phyloP scores from a whole-genome alignment of 169 alveolate genomes.

The Plasmodium falciparum region DNA sequence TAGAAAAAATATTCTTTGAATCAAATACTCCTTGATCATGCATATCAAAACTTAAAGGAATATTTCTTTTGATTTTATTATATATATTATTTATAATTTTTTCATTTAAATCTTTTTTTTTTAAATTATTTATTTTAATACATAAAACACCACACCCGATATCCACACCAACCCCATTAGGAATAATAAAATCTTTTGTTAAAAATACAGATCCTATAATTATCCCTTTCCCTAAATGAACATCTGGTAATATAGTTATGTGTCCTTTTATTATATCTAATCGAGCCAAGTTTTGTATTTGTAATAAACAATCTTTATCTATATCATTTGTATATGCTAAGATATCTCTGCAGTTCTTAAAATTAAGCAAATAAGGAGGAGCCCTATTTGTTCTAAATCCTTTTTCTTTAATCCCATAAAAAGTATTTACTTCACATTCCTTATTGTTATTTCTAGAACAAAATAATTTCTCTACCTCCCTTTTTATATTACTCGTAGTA shows the following conservation, averaged over 20 bases:
- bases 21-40: constrained; percentile 69
- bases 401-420: constrained; percentile 24
- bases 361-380: constrained; percentile 59
- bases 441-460: constrained; percentile 2
- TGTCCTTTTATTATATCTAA: constrained; percentile 78
- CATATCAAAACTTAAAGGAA: constrained; percentile 71
- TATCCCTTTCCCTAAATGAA: constrained; percentile 85
- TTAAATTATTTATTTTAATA: constrained; percentile 72
- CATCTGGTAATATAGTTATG: constrained; percentile 85
- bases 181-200: constrained; percentile 77
- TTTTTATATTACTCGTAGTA: neutral
- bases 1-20: constrained; percentile 42
- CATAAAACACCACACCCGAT: constrained; percentile 83
- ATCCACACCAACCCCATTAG: constrained; percentile 85
- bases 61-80: constrained; percentile 18
- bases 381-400: constrained; percentile 13
- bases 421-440: neutral
- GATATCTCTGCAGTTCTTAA: constrained; percentile 43
- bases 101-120: constrained; percentile 54
- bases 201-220: constrained; percentile 82
- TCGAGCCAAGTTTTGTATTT: constrained; percentile 70
- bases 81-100: constrained; percentile 44
- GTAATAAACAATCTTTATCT: constrained; percentile 67
- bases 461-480: neutral
- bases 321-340: constrained; percentile 55